Conservation (phyloP, 1,284 basidiomycete species). For the Fomitopsis schrenkii region DNA sequence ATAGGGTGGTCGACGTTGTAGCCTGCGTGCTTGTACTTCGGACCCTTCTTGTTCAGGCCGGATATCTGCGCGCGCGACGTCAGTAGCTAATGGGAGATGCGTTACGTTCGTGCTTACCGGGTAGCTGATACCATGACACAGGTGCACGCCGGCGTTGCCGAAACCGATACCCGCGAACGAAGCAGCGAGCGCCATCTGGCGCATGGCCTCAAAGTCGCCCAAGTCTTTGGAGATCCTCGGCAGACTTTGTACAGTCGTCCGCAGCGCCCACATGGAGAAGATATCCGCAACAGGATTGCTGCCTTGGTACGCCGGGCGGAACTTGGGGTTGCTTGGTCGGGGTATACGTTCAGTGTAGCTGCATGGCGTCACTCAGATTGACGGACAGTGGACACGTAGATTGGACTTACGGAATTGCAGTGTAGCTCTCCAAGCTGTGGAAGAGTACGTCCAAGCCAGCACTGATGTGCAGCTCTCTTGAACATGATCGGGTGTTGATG, state of each 20-base stretch:
- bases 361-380: neutral
- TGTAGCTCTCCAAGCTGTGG: conserved; percentile 93
- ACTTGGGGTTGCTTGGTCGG: conserved; percentile 85
- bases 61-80: conserved; percentile 59
- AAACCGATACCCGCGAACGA: conserved; percentile 95
- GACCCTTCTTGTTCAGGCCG: conserved; percentile 91
- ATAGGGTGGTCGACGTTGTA: conserved; percentile 83
- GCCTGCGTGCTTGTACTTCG: conserved; percentile 85
- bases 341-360: conserved; percentile 88
- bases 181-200: conserved; percentile 90
- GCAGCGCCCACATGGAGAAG: conserved; percentile 93
- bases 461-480: conserved; percentile 79
- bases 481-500: conserved; percentile 63
- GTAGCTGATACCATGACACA: conserved; percentile 87
- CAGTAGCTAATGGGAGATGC: neutral
- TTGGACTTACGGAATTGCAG: conserved; percentile 75
- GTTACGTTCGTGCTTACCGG: conserved; percentile 43
- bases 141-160: conserved; percentile 91
- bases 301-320: conserved; percentile 93
- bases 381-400: conserved; percentile 28
- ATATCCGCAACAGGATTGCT: conserved; percentile 96
- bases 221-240: conserved; percentile 83
- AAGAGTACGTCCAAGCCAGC: conserved; percentile 92
- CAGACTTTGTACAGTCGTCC: conserved; percentile 87
- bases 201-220: conserved; percentile 79